Evolutionary conservation across 176 grass and related monocot species (phyloP), one percentile per base, ranked within the genome.

Genomic region (Lolium perenne): DNA sequence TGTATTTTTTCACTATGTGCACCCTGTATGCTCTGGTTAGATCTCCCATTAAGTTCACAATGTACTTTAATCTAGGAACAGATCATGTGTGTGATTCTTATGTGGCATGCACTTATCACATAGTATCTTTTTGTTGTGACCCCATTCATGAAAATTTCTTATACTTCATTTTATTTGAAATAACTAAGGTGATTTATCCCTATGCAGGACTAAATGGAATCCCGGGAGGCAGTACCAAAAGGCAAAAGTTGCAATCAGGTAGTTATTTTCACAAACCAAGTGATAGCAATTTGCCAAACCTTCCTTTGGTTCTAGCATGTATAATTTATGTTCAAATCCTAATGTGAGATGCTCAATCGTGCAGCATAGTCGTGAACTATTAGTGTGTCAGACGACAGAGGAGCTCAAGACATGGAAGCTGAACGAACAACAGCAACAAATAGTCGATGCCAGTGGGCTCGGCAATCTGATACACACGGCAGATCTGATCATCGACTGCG

Each of bases 391-490:
- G 83, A 62, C 10, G 43, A 76, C 53, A 3, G 21, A 59, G 71
- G 45, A 46, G 9, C 55, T 84, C 23, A 18, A 84, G 16, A 85
- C 55, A 77, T 85, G 83, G 83, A 73, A 76, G 73, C 73, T 85
- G 83, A 77, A 65, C 15, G 25, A 85, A 61, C 16, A 15, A 12
- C 83, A 85, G 83, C 43, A 85, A 77, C 73, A 64, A 21, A 40
- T 85, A 54, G 72, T 85, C 1, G 57, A 62, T 38, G 20, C n/a
- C 17, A 85, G 18, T 54, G 72, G 83, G 29, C 83, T 85, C 23
- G 72, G 72, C 10, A 85, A 67, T 50, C 83, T 85, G 23, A 48
- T 54, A 41, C 73, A 77, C 60, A 64, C 26, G 4, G 46, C 23
- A 66, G 58, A 74, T 47, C 20, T 85, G 10, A 7, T 38, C 48